Conservation (phyloP, 2,329 filamentous ascomycete genomes). For the Annulohypoxylon truncatum region DNA sequence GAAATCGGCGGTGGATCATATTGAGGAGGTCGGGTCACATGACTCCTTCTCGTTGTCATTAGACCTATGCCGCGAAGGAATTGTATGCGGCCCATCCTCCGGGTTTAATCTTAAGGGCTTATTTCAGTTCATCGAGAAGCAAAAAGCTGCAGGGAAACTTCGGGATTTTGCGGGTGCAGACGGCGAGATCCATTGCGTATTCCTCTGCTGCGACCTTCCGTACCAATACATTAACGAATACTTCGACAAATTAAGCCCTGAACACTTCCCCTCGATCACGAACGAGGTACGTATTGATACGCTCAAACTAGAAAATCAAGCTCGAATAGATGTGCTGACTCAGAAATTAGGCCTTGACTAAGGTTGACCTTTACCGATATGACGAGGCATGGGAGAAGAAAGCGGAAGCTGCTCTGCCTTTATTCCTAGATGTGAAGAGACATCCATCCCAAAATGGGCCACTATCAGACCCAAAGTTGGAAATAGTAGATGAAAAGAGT, state of each 20-base stretch:
- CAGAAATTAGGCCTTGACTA: slow-evolving; percentile 53
- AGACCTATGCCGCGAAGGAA: slow-evolving; percentile 65
- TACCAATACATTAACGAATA: slow-evolving; percentile 73
- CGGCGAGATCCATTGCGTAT: slow-evolving; percentile 64
- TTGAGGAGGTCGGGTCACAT: slow-evolving; percentile 66
- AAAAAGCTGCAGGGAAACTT: slow-evolving; percentile 59
- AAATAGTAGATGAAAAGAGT: neutral
- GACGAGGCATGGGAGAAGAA: slow-evolving; percentile 66
- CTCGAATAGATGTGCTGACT: slow-evolving; percentile 34
- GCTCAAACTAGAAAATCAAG: neutral
- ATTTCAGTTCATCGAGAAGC: slow-evolving; percentile 61
- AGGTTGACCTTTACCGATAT: slow-evolving; percentile 65
- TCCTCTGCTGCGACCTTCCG: slow-evolving; percentile 71
- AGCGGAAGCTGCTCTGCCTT: slow-evolving; percentile 54
- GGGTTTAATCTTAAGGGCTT: slow-evolving; percentile 68
- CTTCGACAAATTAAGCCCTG: slow-evolving; percentile 64
- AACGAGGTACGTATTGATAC: slow-evolving; percentile 54
- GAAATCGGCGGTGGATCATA: slow-evolving; percentile 64
- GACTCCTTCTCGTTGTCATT: slow-evolving; percentile 66
- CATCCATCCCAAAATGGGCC: slow-evolving; percentile 34
- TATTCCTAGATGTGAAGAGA: slow-evolving; percentile 49
- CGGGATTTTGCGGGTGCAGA: slow-evolving; percentile 57
- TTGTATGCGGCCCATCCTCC: slow-evolving; percentile 71
- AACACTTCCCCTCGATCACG: slow-evolving; percentile 61
- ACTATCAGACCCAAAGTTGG: neutral